Percentiles rank a stretch among this genome's conserved stretches.
phyloP scores from a whole-genome alignment of 192 early-diverging fungal species.

The Coemansia sp. region DNA sequence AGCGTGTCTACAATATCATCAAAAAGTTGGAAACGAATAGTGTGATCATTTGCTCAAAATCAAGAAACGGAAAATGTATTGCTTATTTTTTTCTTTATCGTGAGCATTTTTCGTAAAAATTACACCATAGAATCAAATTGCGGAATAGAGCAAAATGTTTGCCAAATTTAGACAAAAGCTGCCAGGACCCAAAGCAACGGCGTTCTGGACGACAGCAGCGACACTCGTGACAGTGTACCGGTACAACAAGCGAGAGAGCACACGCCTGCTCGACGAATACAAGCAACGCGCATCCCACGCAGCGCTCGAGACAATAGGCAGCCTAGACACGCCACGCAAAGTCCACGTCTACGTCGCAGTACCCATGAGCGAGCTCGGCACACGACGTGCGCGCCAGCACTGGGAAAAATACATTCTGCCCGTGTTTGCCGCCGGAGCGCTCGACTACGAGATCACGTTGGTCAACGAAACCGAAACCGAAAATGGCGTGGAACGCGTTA shows the following conservation, averaged over 20 bases:
- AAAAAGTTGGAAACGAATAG: too few relatives aligned
- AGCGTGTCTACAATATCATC: too few relatives aligned
- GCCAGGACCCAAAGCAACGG: conserved; percentile 45
- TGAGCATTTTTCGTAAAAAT: background rate
- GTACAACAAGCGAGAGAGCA: conserved; percentile 51
- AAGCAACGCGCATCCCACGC: conserved; percentile 28
- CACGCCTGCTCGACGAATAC: conserved; percentile 37
- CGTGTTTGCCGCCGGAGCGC: conserved; percentile 52
- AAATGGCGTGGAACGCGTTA: conserved; percentile 27
- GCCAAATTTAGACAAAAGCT: conserved; percentile 34
- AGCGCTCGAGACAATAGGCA: conserved; percentile 39
- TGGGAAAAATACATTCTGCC: conserved; percentile 54
- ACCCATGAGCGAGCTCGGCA: conserved; percentile 54
- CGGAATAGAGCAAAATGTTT: conserved; percentile 13
- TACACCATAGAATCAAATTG: too few relatives aligned
- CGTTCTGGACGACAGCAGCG: conserved; percentile 44
- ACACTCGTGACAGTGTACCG: conserved; percentile 33
- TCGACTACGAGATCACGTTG: conserved; percentile 53
- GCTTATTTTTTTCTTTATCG: background rate
- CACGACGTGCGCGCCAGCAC: conserved; percentile 48
- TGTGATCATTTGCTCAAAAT: too few relatives aligned
- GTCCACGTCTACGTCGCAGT: conserved; percentile 47
- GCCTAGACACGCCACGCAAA: conserved; percentile 40
- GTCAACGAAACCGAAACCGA: conserved; percentile 45
- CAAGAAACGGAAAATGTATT: too few relatives aligned